Evolutionary conservation across 2,329 filamentous ascomycete species (phyloP).

Genomic region (Apiospora marii): DNA sequence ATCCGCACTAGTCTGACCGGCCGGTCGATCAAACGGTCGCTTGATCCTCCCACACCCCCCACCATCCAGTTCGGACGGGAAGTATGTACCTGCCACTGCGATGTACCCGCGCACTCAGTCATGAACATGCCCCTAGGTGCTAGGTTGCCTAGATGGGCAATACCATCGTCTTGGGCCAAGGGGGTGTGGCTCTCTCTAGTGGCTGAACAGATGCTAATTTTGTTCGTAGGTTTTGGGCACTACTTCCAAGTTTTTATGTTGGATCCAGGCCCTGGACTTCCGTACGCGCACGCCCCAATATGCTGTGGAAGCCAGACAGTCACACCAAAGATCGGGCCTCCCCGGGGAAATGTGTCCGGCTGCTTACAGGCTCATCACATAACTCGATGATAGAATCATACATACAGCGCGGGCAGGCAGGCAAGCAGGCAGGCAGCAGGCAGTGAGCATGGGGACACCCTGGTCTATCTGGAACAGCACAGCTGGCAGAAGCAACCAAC

Average conservation of each 20-base stretch:
- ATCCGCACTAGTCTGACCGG: not conserved
- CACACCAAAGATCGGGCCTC: not conserved
- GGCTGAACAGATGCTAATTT: not conserved
- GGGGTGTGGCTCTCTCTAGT: conserved; percentile 11
- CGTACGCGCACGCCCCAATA: not conserved
- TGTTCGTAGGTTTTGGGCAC: not conserved
- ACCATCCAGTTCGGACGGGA: not conserved
- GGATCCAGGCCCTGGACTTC: not conserved
- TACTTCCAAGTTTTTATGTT: conserved; percentile 8
- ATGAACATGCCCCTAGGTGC: not conserved
- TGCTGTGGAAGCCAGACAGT: not conserved
- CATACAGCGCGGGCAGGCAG: not conserved
- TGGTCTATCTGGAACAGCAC: conserved; percentile 12
- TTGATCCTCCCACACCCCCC: conserved; percentile 10
- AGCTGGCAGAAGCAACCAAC: conserved; percentile 9
- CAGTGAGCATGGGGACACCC: not conserved
- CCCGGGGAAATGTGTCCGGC: not conserved
- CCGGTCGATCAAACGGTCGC: conserved; percentile 15
- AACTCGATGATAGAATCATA: not conserved
- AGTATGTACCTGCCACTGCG: not conserved
- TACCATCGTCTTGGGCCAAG: not conserved
- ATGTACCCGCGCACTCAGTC: not conserved
- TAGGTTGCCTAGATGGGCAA: not conserved
- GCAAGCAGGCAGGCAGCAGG: not conserved
- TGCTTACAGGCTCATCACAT: not conserved